Evolutionary conservation across 108 stramenopile genomes (phyloP).

Genomic region (Cyclostephanos invisitatus): DNA sequence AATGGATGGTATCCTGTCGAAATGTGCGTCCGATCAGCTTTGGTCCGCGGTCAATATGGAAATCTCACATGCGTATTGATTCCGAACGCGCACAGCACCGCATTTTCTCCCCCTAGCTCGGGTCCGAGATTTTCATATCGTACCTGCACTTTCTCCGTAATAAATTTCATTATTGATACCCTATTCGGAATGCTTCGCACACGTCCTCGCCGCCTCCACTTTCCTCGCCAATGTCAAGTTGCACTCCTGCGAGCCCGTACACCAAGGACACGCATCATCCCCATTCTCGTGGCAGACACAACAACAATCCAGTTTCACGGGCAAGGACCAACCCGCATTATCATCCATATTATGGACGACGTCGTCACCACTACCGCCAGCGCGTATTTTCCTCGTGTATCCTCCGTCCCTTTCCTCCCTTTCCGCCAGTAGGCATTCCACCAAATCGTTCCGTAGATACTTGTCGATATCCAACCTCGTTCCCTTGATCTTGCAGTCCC

Average conservation of each 20-base stretch:
- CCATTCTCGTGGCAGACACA: slow-evolving; percentile 66
- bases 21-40: not conserved
- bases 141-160: too few species aligned
- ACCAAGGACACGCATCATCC: slow-evolving; percentile 48
- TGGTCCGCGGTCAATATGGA: slow-evolving; percentile 11
- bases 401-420: slow-evolving; percentile 12
- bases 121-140: too few species aligned
- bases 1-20: slow-evolving; percentile 4
- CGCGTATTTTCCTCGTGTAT: slow-evolving; percentile 3
- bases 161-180: not conserved
- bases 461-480: slow-evolving; percentile 14
- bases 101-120: too few species aligned
- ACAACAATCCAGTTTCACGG: slow-evolving; percentile 66
- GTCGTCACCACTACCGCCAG: slow-evolving; percentile 9
- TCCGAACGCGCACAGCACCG: not conserved
- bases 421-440: slow-evolving; percentile 8
- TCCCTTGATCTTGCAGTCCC: slow-evolving; percentile 28
- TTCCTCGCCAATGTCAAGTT: slow-evolving; percentile 31
- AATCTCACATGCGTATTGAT: slow-evolving; percentile 10
- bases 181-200: not conserved
- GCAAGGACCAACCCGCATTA: slow-evolving; percentile 40
- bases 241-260: slow-evolving; percentile 27
- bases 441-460: slow-evolving; percentile 22
- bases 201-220: not conserved
- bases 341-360: slow-evolving; percentile 12